Percentiles rank a stretch among this genome's conserved stretches.
Conservation (phyloP, 768 basidiomycete genomes). For the Cystofilobasidium capitatum region DNA sequence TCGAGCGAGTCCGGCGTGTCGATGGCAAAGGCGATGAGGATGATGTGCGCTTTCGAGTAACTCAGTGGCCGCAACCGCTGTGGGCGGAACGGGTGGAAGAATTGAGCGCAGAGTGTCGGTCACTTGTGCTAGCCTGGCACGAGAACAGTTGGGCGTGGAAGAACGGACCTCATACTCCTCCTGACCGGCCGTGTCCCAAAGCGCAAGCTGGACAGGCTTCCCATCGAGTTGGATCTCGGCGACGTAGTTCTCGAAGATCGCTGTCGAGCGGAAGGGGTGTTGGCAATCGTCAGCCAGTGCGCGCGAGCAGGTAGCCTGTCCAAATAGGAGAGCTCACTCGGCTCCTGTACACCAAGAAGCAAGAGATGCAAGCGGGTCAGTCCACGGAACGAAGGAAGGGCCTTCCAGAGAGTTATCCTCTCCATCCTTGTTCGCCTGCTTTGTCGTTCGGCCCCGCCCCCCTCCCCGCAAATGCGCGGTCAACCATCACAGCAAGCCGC, state of each 20-base stretch:
- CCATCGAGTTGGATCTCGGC: slow-evolving; percentile 96
- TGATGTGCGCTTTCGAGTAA: slow-evolving; percentile 96
- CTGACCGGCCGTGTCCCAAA: slow-evolving; percentile 84
- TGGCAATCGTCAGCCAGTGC: neutral
- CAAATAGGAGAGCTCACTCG: slow-evolving; percentile 41
- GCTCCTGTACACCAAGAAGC: slow-evolving; percentile 25
- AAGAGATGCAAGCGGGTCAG: slow-evolving; percentile 24
- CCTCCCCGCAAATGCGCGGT: neutral
- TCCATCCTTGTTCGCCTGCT: neutral
- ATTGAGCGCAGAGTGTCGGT: too few relatives aligned
- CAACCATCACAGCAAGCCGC: neutral
- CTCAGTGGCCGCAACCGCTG: slow-evolving; percentile 91
- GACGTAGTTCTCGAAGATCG: slow-evolving; percentile 97
- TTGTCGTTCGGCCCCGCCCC: neutral
- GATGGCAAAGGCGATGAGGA: slow-evolving; percentile 91
- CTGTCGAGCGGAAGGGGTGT: slow-evolving; percentile 42
- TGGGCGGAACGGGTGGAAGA: too few relatives aligned
- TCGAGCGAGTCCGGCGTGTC: slow-evolving; percentile 95
- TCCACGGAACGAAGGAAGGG: neutral
- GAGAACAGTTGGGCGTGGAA: neutral
- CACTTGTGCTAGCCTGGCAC: too few relatives aligned
- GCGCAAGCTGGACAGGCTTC: slow-evolving; percentile 89
- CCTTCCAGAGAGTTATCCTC: too few relatives aligned
- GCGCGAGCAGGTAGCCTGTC: slow-evolving; percentile 1
- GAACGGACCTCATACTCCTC: slow-evolving; percentile 27